phyloP scores from a whole-genome alignment of 2,329 filamentous ascomycete genomes.

The Amauroascus niger region DNA sequence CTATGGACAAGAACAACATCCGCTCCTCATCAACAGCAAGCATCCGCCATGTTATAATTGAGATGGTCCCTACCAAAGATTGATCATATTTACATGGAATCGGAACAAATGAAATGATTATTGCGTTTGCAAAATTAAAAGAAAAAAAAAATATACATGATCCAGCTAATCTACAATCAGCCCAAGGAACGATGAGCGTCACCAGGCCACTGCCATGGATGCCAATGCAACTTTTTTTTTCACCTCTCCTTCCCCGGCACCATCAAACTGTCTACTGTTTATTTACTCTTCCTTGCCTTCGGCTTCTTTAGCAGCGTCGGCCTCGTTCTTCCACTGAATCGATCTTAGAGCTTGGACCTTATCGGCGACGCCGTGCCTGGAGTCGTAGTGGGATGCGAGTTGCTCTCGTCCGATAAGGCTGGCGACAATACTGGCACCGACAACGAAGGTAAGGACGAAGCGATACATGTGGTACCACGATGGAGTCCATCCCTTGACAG shows the following conservation, averaged over 20 bases:
- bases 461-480: slow-evolving; percentile 82
- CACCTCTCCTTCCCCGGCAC: neutral
- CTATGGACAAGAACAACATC: too few species aligned
- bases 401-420: slow-evolving; percentile 75
- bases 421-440: slow-evolving; percentile 70
- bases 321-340: slow-evolving; percentile 35
- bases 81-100: slow-evolving; percentile 9
- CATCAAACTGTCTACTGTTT: neutral
- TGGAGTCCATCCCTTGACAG: slow-evolving; percentile 66
- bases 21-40: neutral
- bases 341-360: slow-evolving; percentile 43
- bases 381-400: slow-evolving; percentile 42
- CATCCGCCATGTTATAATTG: neutral
- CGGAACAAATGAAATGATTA: slow-evolving; percentile 9
- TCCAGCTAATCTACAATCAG: slow-evolving; percentile 10
- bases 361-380: slow-evolving; percentile 37
- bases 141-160: neutral
- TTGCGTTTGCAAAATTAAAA: slow-evolving; percentile 1
- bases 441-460: slow-evolving; percentile 83
- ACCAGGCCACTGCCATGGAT: neutral
- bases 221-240: slow-evolving; percentile 5
- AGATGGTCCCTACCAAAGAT: neutral
- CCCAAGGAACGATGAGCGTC: neutral
- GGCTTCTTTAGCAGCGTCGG: slow-evolving; percentile 26
- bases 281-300: slow-evolving; percentile 16